Evolutionary conservation across 1,284 basidiomycete genomes (phyloP), one percentile per base, ranked within the genome.

Genomic region (Clitocybe nebularis): DNA sequence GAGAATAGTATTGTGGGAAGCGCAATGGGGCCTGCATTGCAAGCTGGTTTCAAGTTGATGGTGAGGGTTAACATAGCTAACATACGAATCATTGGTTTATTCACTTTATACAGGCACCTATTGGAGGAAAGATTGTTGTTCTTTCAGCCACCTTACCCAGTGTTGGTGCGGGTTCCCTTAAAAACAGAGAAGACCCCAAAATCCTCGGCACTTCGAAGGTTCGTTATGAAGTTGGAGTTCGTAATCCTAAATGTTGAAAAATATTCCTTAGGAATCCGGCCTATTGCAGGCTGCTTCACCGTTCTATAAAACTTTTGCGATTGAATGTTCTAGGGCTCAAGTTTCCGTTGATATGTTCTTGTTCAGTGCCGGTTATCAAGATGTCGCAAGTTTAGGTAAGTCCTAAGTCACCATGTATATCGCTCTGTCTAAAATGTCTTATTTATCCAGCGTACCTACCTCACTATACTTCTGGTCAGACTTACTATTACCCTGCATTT

Each of bases 291-390:
- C 93, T 11, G 90, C 89, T 0, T 90, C 89, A 23, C 79, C 87
- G 5, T 99, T 97, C 73, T 99, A 98, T 78, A 99, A 99, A 75
- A 93, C 92, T 0, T 98, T 99, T 55, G 93, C 96, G 13, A 99
- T 99, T 61, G 95, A 99, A 56, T 99, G 95, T 64, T 98, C 95
- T 5, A 84, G 95, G 52, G 86, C 89, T 6, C 96, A 99, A 64
- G 89, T 99, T 26, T 94, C 94, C 0, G 94, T 99, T 43, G 95
- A 99, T 64, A 98, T 99, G 95, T 99, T 97, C 84, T 74, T 99
- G 41, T 98, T 97, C 70, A 89, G 89, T 47, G 77, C 91, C 10
- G 74, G 77, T 19, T 99, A 99, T 64, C 94, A 95, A 52, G 96
- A 99, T 65, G 91, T 99, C 28, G 93, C 96, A 1, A 94, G 87